Percentiles rank a stretch among this genome's conserved stretches.
phyloP scores from a whole-genome alignment of 139 green algal species.

The Eudorina sp. region DNA sequence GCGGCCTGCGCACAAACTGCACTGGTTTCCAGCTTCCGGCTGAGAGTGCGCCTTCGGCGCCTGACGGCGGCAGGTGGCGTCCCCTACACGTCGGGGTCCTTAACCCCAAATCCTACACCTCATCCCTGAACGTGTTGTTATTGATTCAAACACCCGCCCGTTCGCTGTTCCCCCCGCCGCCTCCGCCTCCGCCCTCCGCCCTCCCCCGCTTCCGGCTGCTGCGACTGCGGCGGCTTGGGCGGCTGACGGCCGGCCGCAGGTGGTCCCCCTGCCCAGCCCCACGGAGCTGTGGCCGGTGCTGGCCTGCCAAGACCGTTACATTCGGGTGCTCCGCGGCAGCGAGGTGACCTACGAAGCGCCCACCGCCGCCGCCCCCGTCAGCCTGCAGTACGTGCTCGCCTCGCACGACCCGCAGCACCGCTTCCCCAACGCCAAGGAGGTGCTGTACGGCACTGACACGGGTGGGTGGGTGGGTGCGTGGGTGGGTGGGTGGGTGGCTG shows the following conservation, averaged over 20 bases:
- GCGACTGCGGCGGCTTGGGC: too few species aligned
- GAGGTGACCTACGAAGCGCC: slow-evolving; percentile 51
- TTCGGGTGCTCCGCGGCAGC: slow-evolving; percentile 58
- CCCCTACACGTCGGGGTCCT: too few species aligned
- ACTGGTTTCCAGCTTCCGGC: too few species aligned
- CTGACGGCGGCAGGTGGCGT: too few species aligned
- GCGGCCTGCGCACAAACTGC: too few species aligned
- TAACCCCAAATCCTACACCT: too few species aligned
- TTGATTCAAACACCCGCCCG: too few species aligned
- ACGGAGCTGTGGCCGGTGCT: slow-evolving; percentile 62
- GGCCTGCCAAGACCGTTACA: slow-evolving; percentile 73
- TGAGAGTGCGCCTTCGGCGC: too few species aligned
- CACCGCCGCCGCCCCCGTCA: slow-evolving; percentile 67
- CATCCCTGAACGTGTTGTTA: too few species aligned
- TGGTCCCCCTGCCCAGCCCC: slow-evolving; percentile 58
- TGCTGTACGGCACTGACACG: slow-evolving; percentile 80
- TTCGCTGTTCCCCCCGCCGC: too few species aligned
- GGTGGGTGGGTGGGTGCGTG: slow-evolving; percentile 19
- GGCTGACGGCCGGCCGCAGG: slow-evolving; percentile 39
- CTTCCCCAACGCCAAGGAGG: slow-evolving; percentile 65
- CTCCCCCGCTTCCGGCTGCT: background rate
- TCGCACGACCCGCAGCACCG: slow-evolving; percentile 64
- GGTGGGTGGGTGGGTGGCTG: background rate
- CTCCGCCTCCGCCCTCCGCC: background rate
- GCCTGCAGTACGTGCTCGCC: slow-evolving; percentile 60